Conservation (phyloP, 1,284 basidiomycete genomes). For the Fomitopsis palustris region DNA sequence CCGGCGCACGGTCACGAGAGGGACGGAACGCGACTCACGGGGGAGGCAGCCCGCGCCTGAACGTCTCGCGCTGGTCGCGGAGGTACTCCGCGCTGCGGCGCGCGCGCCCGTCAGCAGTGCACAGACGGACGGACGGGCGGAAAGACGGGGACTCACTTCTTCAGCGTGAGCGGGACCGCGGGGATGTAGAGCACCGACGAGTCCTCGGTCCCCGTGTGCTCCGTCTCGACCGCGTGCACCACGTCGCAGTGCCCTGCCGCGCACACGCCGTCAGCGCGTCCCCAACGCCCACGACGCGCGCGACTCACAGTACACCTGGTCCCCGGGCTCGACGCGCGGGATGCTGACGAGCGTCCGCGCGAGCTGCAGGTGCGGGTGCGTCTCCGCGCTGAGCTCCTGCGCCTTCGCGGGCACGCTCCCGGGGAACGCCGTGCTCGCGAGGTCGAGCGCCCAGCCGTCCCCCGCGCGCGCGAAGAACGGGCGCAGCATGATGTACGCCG, state of each 20-base stretch:
- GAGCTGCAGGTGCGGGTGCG: conserved; percentile 72
- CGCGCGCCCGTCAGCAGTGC: conserved; percentile 1
- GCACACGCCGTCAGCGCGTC: conserved; percentile 26
- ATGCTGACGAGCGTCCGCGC: conserved; percentile 49
- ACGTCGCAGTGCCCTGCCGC: conserved; percentile 57
- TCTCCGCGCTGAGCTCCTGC: conserved; percentile 58
- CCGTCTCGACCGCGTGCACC: conserved; percentile 69
- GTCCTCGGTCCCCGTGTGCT: conserved; percentile 58
- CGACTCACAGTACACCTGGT: conserved; percentile 68
- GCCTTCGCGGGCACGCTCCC: conserved; percentile 57
- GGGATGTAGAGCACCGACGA: conserved; percentile 82
- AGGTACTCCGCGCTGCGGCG: conserved; percentile 62
- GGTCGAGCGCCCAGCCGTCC: conserved; percentile 65
- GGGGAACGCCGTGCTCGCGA: conserved; percentile 57
- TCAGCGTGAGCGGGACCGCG: conserved; percentile 63
- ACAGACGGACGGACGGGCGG: too few relatives aligned
- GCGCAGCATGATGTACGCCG: conserved; percentile 71
- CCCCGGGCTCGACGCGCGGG: conserved; percentile 61
- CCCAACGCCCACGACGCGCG: conserved; percentile 34
- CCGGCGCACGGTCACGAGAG: background rate
- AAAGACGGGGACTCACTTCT: conserved; percentile 43
- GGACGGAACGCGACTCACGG: too few relatives aligned
- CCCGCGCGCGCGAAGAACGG: conserved; percentile 64
- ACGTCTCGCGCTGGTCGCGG: conserved; percentile 52
- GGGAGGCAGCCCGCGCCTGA: conserved; percentile 53